Base-by-base conservation (phyloP, 2,329 filamentous ascomycete species). In the Amauroascus verrucosus region DNA sequence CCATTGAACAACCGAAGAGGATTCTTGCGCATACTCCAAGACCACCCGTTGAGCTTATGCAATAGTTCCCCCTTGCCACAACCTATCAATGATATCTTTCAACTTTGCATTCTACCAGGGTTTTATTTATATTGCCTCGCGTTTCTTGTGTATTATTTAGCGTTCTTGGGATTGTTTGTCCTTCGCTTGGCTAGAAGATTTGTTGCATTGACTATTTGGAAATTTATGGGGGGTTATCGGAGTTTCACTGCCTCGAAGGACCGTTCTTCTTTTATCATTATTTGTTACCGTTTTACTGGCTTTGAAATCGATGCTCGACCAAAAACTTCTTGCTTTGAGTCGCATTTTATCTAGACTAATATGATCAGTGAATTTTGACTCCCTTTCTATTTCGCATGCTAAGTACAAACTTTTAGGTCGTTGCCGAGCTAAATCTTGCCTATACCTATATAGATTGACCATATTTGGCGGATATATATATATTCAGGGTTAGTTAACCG, bases 31-130 rank as follows among this genome's bases (percentile, higher is more conserved):
- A 78, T 65, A 80, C 78, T n/a, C 60, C 75, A 32, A 67, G 77
- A 38, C 78, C 78, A 20, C 78, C 78, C 1, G 72, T 80, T 13
- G 78, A 81, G 64, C 60, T 81, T 62, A 80, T 80, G 76, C 65
- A 73, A 54, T 70, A 57, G 61, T 38, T 26, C 24, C 6, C 20
- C 24, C 9, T 22, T 37, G 6, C 3, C 8, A 30, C 26, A 18
- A 5, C 28, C 8, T 11, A 6, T 16, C 30, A 14, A 16, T n/a
- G 9, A 44, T 11, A 7, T 26, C 22, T 43, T 20, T 20, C 11
- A 5, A 37, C 22, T 22, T 14, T 44, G 40, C 9, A 13, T 20
- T 45, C 11, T 44, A 1, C 22, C 7, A 8, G 47, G 3, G 16
- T 9, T 26, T 7, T 28, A 35, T 48, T 33, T 18, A 13, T 46